Evolutionary conservation across 768 basidiomycete genomes (phyloP), one percentile per base, ranked within the genome.

Genomic region (Auricularia sp.): DNA sequence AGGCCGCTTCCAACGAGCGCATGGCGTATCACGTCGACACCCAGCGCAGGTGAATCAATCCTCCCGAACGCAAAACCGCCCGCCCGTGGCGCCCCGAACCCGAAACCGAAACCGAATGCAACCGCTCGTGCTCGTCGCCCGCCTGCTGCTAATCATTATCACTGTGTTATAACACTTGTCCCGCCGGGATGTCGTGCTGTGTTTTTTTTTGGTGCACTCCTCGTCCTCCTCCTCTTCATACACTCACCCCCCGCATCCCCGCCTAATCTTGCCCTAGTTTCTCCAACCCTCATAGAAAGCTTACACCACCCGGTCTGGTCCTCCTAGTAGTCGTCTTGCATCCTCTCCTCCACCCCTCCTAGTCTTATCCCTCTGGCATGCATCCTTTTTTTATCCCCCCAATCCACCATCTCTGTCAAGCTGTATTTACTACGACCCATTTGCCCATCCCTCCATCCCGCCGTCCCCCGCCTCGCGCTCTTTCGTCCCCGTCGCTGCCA

Each of bases 1-100:
- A 82, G 70, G 89, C 90, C 34, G 88, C 86, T 71, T 84, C 79
- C 68, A 88, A 90, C 75, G 85, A 83, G 56, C 80, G 83, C 68
- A 82, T 84, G 14, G 83, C 90, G 29, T 92, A 33, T 18, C 29
- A 33, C 24, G 14, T 59, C 56, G 56, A 59, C 16, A 59, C 24
- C 11, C 11, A 34, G 56, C 56, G 56, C 29, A 6, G 24, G 4
- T 59, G 29, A 34, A 29, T 21, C 24, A 34, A 29, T 21, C 24
- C 56, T 5, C 56, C 21, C 34, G 56, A n/a, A n/a, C 56, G 33
- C 47, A 51, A 51, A 18, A 51, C 47, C 18, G 18, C 47, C 14
- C 44, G 11, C 11, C 44, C 44, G 44, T 18, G 10, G 44, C 11
- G 44, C 54, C 29, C 29, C 29, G 29, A 29, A 29, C 29, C 29